phyloP scores from a whole-genome alignment of 441 rosid genomes.

The Eruca vesicaria region DNA sequence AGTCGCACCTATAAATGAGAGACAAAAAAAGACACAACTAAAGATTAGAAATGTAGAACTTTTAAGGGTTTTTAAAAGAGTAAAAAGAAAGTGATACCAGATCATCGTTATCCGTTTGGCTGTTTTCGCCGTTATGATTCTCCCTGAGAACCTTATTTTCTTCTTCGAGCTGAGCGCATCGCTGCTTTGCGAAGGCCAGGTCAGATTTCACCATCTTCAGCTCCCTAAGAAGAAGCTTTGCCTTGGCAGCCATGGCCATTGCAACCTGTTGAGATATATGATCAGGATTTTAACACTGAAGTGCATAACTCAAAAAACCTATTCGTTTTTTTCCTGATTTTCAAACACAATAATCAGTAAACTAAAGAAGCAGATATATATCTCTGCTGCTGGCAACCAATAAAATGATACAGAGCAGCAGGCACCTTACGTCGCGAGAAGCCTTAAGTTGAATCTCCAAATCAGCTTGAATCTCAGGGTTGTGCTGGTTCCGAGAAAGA shows the following conservation, averaged over 20 bases:
- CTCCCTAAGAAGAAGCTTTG: constrained; percentile 74
- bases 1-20: constrained; percentile 43
- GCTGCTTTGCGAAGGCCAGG: constrained; percentile 69
- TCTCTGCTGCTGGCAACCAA: constrained; percentile 23
- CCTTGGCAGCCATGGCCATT: constrained; percentile 82
- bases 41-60: background rate
- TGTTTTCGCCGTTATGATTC: constrained; percentile 47
- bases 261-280: constrained; percentile 51
- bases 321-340: background rate
- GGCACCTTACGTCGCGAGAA: constrained; percentile 81
- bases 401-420: constrained; percentile 45
- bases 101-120: constrained; percentile 63
- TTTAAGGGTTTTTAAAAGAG: background rate
- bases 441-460: constrained; percentile 71
- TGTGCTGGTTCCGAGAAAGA: constrained; percentile 38
- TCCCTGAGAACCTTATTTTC: constrained; percentile 57
- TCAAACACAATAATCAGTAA: background rate
- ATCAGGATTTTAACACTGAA: too few species aligned
- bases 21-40: background rate
- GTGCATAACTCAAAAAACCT: too few species aligned
- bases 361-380: background rate
- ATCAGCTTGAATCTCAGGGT: constrained; percentile 40
- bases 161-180: constrained; percentile 70
- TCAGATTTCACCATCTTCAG: constrained; percentile 72
- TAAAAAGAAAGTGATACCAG: constrained; percentile 38